Evolutionary conservation across 805 yeast species (phyloP), one percentile per base, ranked within the genome.

Genomic region (Schizosaccharomyces cryophilus): DNA sequence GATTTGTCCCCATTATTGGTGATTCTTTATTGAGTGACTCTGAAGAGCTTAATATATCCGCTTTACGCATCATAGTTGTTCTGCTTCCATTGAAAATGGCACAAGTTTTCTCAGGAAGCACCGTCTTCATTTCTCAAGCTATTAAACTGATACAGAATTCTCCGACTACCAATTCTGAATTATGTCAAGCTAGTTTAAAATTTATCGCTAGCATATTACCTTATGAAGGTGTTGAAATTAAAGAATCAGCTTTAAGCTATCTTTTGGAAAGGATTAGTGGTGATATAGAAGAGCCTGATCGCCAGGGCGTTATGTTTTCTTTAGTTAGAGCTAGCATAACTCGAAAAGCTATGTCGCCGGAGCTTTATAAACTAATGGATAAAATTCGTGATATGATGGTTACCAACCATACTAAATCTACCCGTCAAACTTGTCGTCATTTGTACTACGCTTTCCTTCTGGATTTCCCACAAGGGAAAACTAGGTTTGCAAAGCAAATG

Each of bases 381-480:
- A 21, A 21, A 35, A 77, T 90, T 3, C 78, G 93, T 9, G 79
- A 81, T 62, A 84, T 87, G 30, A 85, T 93, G 95, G 83, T 93
- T 31, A 89, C 95, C 0, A 87, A 85, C 70, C 95, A 87, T 62
- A 77, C 90, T 2, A 79, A 79, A 60, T 87, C 83, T 67, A 85
- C 87, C 61, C 77, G 97, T 62, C 89, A 84, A 66, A 82, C 85
- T 70, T 81, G 96, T 7, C 78, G 97, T 71, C 79, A 86, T 64
- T 81, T 85, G 1, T 93, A 81, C 69, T 84, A 81, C 69, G 88
- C 83, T 66, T 93, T 93, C 66, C 72, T 93, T 67, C 84, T 87
- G 84, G 95, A 88, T 66, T 93, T 86, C 68, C 97, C 95, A 66
- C 96, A 90, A 73, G 88, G 97, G 40, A 78, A 82, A 66, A 88